Percentiles rank a stretch among this genome's conserved stretches.
phyloP scores from a whole-genome alignment of 345 rosid genomes.

The Rhodamnia argentea region DNA sequence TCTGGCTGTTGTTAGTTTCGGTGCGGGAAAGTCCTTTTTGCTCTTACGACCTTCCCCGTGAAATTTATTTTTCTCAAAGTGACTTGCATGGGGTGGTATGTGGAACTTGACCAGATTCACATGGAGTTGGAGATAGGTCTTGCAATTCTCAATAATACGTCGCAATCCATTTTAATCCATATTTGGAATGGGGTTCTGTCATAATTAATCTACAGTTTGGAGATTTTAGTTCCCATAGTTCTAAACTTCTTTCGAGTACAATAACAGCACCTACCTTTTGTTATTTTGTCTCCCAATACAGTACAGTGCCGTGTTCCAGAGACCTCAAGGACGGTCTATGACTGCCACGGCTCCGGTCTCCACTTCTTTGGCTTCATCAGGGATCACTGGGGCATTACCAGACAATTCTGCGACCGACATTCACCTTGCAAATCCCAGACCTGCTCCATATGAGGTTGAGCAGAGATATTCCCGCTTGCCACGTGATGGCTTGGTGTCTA shows the following conservation, averaged over 20 bases:
- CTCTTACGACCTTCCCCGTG: background rate
- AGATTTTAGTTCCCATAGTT: background rate
- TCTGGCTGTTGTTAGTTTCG: background rate
- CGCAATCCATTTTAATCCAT: background rate
- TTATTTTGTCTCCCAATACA: conserved; percentile 14
- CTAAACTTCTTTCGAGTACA: background rate
- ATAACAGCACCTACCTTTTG: background rate
- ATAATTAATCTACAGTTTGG: background rate
- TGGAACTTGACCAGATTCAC: background rate
- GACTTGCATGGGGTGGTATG: background rate
- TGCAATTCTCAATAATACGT: background rate
- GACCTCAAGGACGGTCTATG: conserved; percentile 30
- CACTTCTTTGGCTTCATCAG: conserved; percentile 26
- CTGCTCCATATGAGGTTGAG: conserved; percentile 39
- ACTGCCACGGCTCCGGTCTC: conserved; percentile 27
- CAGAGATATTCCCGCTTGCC: conserved; percentile 45
- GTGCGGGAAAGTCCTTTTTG: background rate
- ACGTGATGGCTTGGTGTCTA: conserved; percentile 61
- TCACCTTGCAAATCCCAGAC: conserved; percentile 27
- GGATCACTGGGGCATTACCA: conserved; percentile 9
- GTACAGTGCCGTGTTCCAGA: conserved; percentile 34
- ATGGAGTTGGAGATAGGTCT: background rate
- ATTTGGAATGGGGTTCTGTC: background rate
- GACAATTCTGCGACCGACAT: conserved; percentile 28
- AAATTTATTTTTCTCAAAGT: background rate